These are phyloP conservation scores for Fennellomyces sp. DNA, from an alignment of 371 early-diverging fungal species.

Conservation along the genomic window DNA sequence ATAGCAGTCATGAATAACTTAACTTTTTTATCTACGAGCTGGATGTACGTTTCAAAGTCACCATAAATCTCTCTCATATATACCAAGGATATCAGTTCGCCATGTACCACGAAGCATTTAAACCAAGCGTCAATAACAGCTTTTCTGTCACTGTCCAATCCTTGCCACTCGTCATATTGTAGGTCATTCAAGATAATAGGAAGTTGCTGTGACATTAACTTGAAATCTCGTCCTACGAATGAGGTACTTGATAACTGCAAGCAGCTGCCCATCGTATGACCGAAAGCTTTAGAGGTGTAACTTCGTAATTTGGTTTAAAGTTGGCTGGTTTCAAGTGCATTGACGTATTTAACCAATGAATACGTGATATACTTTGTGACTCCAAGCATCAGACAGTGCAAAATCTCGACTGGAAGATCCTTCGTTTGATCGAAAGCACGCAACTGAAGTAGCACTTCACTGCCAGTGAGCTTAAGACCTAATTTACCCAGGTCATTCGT, in stretches of 20 bases:
- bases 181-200: too few species aligned
- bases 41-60: background rate
- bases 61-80: background rate
- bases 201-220: too few species aligned
- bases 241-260: too few species aligned
- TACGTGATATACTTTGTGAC: too few species aligned
- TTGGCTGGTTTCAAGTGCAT: background rate
- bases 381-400: too few species aligned
- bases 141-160: background rate
- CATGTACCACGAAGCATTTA: background rate
- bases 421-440: slow-evolving; percentile 1
- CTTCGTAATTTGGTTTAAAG: background rate
- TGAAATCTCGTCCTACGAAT: too few species aligned
- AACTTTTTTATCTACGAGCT: too few species aligned
- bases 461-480: background rate
- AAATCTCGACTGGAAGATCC: background rate
- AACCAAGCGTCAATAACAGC: background rate
- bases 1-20: too few species aligned
- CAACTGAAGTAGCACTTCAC: background rate
- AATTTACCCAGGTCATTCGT: background rate
- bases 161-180: background rate
- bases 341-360: background rate
- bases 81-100: background rate
- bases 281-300: too few species aligned
- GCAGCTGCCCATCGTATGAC: too few species aligned